A percentile compares a stretch with the other conserved stretches of the same genome.
Evolutionary conservation across 345 rosid genomes (phyloP).

Genomic region (Citrus reticulata): DNA sequence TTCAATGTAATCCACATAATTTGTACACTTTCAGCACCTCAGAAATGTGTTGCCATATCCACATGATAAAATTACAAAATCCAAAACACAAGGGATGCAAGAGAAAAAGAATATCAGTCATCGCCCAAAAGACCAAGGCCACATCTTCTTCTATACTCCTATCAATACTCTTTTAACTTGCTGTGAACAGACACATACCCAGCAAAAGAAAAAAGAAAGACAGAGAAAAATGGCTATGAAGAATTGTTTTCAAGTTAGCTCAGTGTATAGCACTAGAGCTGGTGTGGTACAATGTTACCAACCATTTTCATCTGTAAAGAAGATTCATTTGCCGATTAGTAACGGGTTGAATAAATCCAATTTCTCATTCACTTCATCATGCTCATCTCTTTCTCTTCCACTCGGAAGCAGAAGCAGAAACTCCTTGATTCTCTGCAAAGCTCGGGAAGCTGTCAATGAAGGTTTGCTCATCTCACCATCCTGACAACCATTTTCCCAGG

Average conservation of each 20-base stretch:
- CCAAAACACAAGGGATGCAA: background rate
- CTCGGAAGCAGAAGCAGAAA: conserved; percentile 22
- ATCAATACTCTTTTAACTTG: background rate
- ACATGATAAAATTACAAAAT: background rate
- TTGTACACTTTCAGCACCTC: conserved; percentile 25
- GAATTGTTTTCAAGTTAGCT: conserved; percentile 40
- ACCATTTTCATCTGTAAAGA: conserved; percentile 30
- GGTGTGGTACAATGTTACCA: conserved; percentile 27
- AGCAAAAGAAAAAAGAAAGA: background rate
- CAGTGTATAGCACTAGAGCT: conserved; percentile 28
- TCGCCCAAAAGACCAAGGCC: conserved; percentile 1
- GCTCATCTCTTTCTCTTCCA: conserved; percentile 17
- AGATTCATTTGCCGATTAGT: conserved; percentile 27
- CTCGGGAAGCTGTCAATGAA: conserved; percentile 53
- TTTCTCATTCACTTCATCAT: conserved; percentile 20
- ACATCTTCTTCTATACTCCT: background rate
- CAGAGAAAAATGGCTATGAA: conserved; percentile 37
- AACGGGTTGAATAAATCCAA: conserved; percentile 25
- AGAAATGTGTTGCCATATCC: conserved; percentile 28
- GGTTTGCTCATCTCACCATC: conserved; percentile 26
- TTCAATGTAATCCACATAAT: conserved; percentile 37
- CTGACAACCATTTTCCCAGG: background rate
- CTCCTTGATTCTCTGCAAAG: conserved; percentile 47
- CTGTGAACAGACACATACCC: background rate
- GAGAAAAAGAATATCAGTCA: background rate